Evolutionary conservation across 257 asterid genomes (phyloP).

Genomic region (Plectranthus barbatus): DNA sequence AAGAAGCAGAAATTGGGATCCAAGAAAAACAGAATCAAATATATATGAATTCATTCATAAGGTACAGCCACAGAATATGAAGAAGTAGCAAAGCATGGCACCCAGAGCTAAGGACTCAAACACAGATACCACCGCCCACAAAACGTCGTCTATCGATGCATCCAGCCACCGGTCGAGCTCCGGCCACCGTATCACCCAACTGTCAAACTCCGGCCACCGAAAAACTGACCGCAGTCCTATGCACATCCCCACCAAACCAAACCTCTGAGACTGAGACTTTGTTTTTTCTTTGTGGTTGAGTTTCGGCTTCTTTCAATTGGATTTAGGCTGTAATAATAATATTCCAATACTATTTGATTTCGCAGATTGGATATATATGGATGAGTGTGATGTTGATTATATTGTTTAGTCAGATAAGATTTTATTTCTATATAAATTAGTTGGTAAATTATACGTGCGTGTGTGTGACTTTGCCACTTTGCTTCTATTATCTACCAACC

Average conservation of each 20-base stretch:
- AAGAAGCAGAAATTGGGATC: neutral
- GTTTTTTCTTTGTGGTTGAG: neutral
- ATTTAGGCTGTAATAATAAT: neutral
- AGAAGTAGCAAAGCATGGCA: slow-evolving; percentile 49
- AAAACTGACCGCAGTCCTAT: slow-evolving; percentile 27
- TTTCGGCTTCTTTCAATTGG: neutral
- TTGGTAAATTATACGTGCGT: slow-evolving; percentile 16
- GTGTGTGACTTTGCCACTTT: neutral
- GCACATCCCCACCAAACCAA: slow-evolving; percentile 23
- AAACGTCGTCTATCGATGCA: slow-evolving; percentile 32
- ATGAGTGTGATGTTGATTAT: neutral
- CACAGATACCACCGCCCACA: slow-evolving; percentile 37
- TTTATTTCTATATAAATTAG: neutral
- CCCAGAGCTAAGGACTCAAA: slow-evolving; percentile 43
- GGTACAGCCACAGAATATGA: slow-evolving; percentile 60
- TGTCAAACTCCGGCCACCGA: slow-evolving; percentile 51
- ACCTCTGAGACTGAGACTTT: neutral
- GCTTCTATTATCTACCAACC: neutral
- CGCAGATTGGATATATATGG: neutral
- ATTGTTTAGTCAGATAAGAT: slow-evolving; percentile 6
- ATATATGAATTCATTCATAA: slow-evolving; percentile 13
- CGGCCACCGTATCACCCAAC: slow-evolving; percentile 47
- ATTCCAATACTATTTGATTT: neutral
- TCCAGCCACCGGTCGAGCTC: slow-evolving; percentile 41
- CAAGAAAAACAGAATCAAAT: neutral